phyloP scores from a whole-genome alignment of 2,329 filamentous ascomycete genomes.

The Colletotrichum sp. region DNA sequence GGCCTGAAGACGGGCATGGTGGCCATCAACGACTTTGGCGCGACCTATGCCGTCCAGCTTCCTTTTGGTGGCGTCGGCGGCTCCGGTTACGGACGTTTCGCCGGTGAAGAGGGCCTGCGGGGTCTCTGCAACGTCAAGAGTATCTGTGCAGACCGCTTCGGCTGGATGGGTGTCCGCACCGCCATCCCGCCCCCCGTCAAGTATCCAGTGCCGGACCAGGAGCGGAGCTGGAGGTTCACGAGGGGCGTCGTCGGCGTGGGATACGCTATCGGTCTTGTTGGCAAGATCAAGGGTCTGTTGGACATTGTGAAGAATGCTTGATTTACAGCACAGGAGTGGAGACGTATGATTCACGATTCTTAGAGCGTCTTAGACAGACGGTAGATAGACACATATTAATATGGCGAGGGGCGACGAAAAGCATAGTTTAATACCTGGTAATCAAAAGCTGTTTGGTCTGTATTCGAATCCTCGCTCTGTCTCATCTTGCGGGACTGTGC shows the following conservation, averaged over 20 bases:
- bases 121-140: slow-evolving; percentile 88
- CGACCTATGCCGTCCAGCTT: slow-evolving; percentile 90
- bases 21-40: slow-evolving; percentile 92
- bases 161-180: slow-evolving; percentile 69
- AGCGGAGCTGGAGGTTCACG: slow-evolving; percentile 68
- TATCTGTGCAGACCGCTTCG: slow-evolving; percentile 77
- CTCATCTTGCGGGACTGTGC: neutral
- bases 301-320: slow-evolving; percentile 49
- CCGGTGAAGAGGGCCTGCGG: slow-evolving; percentile 85
- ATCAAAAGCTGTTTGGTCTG: neutral
- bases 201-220: slow-evolving; percentile 77
- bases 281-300: slow-evolving; percentile 44
- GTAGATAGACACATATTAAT: neutral
- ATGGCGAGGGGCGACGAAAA: neutral
- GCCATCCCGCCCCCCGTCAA: slow-evolving; percentile 80
- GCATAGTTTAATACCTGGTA: neutral
- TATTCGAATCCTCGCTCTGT: neutral
- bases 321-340: neutral
- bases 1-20: slow-evolving; percentile 87
- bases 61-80: slow-evolving; percentile 93
- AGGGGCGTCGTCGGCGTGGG: slow-evolving; percentile 66
- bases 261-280: slow-evolving; percentile 50
- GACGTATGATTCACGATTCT: neutral
- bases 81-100: slow-evolving; percentile 92
- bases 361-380: neutral